phyloP scores from a whole-genome alignment of 1,284 basidiomycete species.

The Apiotrichum mycotoxinovorans region DNA sequence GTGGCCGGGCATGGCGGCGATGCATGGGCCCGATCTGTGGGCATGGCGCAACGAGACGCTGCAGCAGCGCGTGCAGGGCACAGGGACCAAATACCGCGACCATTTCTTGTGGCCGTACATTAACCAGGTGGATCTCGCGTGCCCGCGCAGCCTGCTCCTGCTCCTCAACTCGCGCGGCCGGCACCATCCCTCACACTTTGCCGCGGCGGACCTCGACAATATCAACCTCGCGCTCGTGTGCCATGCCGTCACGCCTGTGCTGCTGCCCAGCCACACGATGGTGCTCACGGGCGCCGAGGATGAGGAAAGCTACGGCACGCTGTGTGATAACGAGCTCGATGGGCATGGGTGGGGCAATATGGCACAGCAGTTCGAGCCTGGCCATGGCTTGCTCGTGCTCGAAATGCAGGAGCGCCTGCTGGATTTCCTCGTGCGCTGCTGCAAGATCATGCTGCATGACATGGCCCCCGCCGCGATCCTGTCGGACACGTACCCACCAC shows the following conservation, averaged over 20 bases:
- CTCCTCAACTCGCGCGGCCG: conserved; percentile 4
- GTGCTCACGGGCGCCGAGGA: conserved; percentile 2
- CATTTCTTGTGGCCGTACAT: conserved; percentile 5
- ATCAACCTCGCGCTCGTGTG: neutral
- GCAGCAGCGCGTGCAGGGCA: neutral
- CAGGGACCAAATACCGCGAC: neutral
- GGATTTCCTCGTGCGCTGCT: conserved; percentile 4
- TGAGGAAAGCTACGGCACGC: conserved; percentile 3
- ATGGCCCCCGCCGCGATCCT: neutral
- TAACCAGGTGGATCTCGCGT: conserved; percentile 2
- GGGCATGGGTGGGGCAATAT: neutral
- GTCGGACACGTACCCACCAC: neutral
- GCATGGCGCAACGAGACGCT: neutral
- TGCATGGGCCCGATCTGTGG: neutral
- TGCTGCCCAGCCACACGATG: conserved; percentile 4
- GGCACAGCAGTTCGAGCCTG: conserved; percentile 1
- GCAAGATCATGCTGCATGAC: conserved; percentile 4
- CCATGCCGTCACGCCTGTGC: neutral
- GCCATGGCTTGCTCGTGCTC: conserved; percentile 1
- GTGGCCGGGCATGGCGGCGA: conserved; percentile 1
- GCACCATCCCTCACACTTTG: conserved; percentile 5
- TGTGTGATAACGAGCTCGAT: neutral
- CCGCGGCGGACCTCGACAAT: neutral
- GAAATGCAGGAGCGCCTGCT: conserved; percentile 4
- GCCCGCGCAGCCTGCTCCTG: neutral